A percentile compares a stretch with the other conserved stretches of the same genome.
phyloP scores from a whole-genome alignment of 148 eudicot genomes.

The Rhododendron ferrugineum region DNA sequence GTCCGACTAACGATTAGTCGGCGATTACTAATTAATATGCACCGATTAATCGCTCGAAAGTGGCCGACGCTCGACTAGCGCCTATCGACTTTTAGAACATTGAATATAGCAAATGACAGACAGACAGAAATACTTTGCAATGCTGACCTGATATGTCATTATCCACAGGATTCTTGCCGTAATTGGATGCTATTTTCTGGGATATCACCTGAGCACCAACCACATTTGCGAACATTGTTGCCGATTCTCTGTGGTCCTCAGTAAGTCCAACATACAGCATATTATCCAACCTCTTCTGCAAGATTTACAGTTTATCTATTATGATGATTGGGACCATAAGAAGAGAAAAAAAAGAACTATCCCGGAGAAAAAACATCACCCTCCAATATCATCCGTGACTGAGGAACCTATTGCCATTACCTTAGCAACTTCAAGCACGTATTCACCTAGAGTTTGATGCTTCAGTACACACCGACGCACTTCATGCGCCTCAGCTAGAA shows the following conservation, averaged over 20 bases:
- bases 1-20: too few species aligned
- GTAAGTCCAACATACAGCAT: slow-evolving; percentile 96
- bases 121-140: slow-evolving; percentile 8
- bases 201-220: slow-evolving; percentile 92
- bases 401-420: slow-evolving; percentile 29
- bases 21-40: too few species aligned
- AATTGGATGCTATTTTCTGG: slow-evolving; percentile 46
- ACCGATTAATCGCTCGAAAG: too few species aligned
- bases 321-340: slow-evolving; percentile 15
- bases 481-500: slow-evolving; percentile 58
- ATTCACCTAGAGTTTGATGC: slow-evolving; percentile 58
- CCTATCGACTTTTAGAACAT: too few species aligned
- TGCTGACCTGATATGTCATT: slow-evolving; percentile 45
- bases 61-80: too few species aligned
- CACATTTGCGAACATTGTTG: slow-evolving; percentile 70
- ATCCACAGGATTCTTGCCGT: slow-evolving; percentile 23
- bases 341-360: not conserved
- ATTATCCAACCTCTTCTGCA: slow-evolving; percentile 88
- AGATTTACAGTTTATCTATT: slow-evolving; percentile 22
- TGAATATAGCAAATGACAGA: not conserved
- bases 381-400: not conserved
- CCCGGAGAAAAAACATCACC: not conserved
- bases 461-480: slow-evolving; percentile 77
- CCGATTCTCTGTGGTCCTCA: slow-evolving; percentile 89
- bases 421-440: slow-evolving; percentile 92